Percentiles rank a stretch among this genome's conserved stretches.
These are phyloP conservation scores for Malassezia cuniculi DNA, from an alignment of 1,284 basidiomycete species.

Conservation along the genomic window DNA sequence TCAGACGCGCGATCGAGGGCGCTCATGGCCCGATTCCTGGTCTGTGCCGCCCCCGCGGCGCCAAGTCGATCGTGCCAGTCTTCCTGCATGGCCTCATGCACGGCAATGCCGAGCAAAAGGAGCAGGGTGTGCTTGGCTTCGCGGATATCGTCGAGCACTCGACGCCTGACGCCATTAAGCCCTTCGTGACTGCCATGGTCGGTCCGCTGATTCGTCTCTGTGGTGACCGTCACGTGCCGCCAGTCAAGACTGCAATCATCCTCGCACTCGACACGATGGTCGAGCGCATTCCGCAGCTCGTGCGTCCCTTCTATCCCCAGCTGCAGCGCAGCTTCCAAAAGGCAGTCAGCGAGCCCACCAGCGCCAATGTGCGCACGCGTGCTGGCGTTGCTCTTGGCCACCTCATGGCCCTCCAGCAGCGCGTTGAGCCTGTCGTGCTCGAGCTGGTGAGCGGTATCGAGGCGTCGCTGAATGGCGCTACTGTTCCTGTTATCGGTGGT, in stretches of 20 bases:
- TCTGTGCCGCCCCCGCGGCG: constrained; percentile 65
- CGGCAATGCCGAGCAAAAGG: constrained; percentile 52
- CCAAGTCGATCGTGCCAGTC: constrained; percentile 74
- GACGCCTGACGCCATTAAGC: constrained; percentile 76
- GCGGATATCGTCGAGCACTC: constrained; percentile 87
- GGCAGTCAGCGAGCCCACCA: constrained; percentile 68
- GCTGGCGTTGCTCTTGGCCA: constrained; percentile 74
- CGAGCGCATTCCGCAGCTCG: constrained; percentile 63
- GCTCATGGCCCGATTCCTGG: constrained; percentile 62
- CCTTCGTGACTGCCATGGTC: constrained; percentile 89
- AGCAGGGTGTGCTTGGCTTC: constrained; percentile 87
- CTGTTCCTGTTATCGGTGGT: constrained; percentile 11
- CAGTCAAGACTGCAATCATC: constrained; percentile 42
- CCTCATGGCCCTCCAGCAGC: constrained; percentile 60
- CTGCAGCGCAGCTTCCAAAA: constrained; percentile 84
- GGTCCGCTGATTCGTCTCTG: constrained; percentile 66
- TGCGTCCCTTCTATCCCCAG: constrained; percentile 97
- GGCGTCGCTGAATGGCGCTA: constrained; percentile 53
- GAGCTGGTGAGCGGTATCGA: constrained; percentile 55
- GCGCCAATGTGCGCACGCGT: constrained; percentile 63
- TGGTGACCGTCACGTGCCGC: constrained; percentile 40
- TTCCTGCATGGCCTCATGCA: constrained; percentile 64
- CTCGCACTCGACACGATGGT: constrained; percentile 36
- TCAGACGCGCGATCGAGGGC: constrained; percentile 75
- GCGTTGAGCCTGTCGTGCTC: constrained; percentile 60